Percentiles rank a stretch among this genome's conserved stretches.
Evolutionary conservation across 352 stramenopile species (phyloP).

Genomic region (Pythium apleroticum): DNA sequence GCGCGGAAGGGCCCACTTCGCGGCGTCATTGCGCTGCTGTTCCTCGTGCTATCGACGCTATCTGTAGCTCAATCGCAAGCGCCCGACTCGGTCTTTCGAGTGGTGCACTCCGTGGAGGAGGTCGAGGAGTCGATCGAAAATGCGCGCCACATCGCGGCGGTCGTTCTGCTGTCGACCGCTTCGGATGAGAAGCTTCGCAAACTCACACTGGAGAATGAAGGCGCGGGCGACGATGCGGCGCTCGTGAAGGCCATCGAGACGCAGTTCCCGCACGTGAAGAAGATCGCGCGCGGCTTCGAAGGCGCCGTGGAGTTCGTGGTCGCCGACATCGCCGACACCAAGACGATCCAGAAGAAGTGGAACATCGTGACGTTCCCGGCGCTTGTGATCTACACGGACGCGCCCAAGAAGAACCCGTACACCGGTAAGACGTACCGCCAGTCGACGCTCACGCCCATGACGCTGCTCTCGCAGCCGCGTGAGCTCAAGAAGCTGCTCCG

Average conservation of each 20-base stretch:
- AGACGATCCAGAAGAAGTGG: conserved; percentile 55
- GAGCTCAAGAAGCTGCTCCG: conserved; percentile 67
- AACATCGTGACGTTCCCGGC: conserved; percentile 44
- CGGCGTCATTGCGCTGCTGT: background rate
- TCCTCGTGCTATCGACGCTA: background rate
- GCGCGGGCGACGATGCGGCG: conserved; percentile 11
- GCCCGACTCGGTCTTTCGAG: conserved; percentile 18
- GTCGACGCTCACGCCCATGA: conserved; percentile 31
- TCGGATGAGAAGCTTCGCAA: conserved; percentile 16
- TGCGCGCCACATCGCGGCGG: conserved; percentile 18
- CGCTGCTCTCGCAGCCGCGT: conserved; percentile 41
- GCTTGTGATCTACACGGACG: conserved; percentile 60
- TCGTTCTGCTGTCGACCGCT: conserved; percentile 18
- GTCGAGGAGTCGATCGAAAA: conserved; percentile 21
- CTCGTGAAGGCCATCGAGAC: conserved; percentile 14
- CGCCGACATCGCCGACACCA: conserved; percentile 28
- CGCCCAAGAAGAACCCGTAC: conserved; percentile 74
- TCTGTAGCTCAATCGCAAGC: conserved; percentile 2
- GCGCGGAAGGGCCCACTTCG: background rate
- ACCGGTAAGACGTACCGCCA: conserved; percentile 63
- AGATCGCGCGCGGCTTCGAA: conserved; percentile 18
- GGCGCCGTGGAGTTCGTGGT: conserved; percentile 25
- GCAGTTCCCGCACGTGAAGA: conserved; percentile 26
- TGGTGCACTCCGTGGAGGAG: conserved; percentile 24
- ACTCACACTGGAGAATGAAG: conserved; percentile 13